Base-by-base conservation (phyloP, 345 rosid genomes). In the Heritiera littoralis region DNA sequence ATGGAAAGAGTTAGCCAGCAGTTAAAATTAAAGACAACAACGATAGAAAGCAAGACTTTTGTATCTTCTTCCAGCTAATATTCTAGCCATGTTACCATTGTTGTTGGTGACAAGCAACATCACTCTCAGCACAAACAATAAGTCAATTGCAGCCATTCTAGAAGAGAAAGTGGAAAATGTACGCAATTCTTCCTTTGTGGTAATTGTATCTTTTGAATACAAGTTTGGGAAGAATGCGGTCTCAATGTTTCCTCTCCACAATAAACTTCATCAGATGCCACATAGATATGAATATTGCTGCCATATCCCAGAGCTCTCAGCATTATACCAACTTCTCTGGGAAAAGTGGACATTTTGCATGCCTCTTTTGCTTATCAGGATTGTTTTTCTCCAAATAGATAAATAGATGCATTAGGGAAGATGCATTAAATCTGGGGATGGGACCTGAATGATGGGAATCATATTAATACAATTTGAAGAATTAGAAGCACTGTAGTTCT, bases 81-180 rank as follows among this genome's bases (percentile, higher is more conserved):
- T 96, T 78, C 77, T 89, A 9, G 98, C 99, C 99, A 96, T 96
- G 84, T 96, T 96, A 63, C 99, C 99, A 60, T 96, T 96, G 84
- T 96, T 96, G 85, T 96, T 96, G 65, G 99, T 94, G 61, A 94
- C 98, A 75, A 96, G 94, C 2, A 96, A 96, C 98, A 81, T 92
- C 97, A 78, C 99, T 96, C 87, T 91, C 94, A 78, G 94, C 98
- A 65, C 98, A 96, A 70, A 94, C 99, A 49, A 90, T 86, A 76
- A 96, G 84, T 96, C 98, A 6, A 96, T 91, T 1, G 99, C 99
- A 86, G 98, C 99, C 99, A 96, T 96, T 55, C 98, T 84, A 7
- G 99, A 96, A 80, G 98, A 96, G 72, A 88, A 96, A 2, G 92
- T 84, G 76, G 97, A 80, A 81, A 96, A 96, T 23, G 88, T 89